Evolutionary conservation across 768 basidiomycete genomes (phyloP), one percentile per base, ranked within the genome.

Genomic region (Lactarius deliciosus): DNA sequence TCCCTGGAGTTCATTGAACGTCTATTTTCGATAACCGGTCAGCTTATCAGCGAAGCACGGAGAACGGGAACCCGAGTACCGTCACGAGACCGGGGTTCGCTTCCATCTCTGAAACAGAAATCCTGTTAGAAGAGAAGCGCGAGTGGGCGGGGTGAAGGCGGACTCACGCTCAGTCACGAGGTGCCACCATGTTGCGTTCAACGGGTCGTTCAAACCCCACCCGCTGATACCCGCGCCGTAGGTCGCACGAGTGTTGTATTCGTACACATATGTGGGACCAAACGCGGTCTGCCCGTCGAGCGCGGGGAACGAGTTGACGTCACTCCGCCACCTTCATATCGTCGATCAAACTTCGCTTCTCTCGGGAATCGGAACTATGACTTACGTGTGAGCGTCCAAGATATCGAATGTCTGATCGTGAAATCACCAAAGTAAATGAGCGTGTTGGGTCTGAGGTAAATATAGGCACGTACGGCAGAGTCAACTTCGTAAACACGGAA

Each of bases 151-250:
- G 41, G 10, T 16, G 32, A 65, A 40, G 22, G 59, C 2, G 16
- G 5, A 77, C 81, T 68, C 64, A 86, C 88, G 82, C 76, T 91
- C 89, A 11, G 90, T 91, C 50, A 92, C 88, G 56, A 75, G 82
- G 71, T 91, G 90, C 90, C 90, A 92, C 86, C 88, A 92, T 11
- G 91, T 91, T 8, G 88, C 88, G 67, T 92, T 92, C 68, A 92
- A 75, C 0, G 90, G 90, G 72, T 89, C 89, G 62, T 80, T 78
- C 3, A 77, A 73, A 32, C 80, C 78, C 90, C 90, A 92, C 40
- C 82, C 79, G 1, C 80, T 75, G 60, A 88, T 81, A 61, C 76
- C 83, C 43, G 72, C 73, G 38, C 89, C 90, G 66, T 90, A 92
- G 0, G 86, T 79, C 62, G 84, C 79, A 53, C 90, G 86, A 30